Evolutionary conservation across 1,284 basidiomycete genomes (phyloP).

Genomic region (Heimioporus retisporus): DNA sequence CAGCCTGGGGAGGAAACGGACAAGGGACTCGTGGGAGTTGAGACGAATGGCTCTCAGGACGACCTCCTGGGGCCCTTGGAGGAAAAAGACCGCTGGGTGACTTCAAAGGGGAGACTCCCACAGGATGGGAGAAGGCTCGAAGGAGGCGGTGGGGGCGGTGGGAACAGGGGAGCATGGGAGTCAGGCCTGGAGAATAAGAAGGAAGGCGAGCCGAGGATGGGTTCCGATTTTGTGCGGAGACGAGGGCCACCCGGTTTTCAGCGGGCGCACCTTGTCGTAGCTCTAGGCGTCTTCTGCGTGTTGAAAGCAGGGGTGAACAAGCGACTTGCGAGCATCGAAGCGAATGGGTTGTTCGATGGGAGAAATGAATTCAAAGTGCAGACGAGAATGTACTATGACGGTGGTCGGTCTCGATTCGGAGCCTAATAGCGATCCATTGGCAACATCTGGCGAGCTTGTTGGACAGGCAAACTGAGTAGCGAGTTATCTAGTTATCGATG

Average conservation of each 20-base stretch:
- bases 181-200: constrained; percentile 2
- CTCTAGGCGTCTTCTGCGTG: too few species aligned
- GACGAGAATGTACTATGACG: too few species aligned
- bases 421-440: too few species aligned
- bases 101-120: constrained; percentile 81
- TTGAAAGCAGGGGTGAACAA: too few species aligned
- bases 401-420: too few species aligned
- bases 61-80: constrained; percentile 78
- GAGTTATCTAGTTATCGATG: too few species aligned
- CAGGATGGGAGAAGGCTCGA: constrained; percentile 64
- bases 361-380: too few species aligned
- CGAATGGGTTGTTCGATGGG: too few species aligned
- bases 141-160: constrained; percentile 59
- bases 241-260: constrained; percentile 37
- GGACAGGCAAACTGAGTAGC: too few species aligned
- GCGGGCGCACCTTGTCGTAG: background rate
- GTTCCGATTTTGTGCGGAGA: constrained; percentile 25
- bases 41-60: constrained; percentile 79
- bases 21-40: constrained; percentile 76
- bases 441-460: too few species aligned
- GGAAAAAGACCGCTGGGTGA: constrained; percentile 80
- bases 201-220: constrained; percentile 10
- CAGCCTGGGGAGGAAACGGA: constrained; percentile 74
- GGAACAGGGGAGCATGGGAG: constrained; percentile 3
- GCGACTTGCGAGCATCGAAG: too few species aligned